phyloP scores from a whole-genome alignment of 768 basidiomycete species.

The Pleurotus giganteus region DNA sequence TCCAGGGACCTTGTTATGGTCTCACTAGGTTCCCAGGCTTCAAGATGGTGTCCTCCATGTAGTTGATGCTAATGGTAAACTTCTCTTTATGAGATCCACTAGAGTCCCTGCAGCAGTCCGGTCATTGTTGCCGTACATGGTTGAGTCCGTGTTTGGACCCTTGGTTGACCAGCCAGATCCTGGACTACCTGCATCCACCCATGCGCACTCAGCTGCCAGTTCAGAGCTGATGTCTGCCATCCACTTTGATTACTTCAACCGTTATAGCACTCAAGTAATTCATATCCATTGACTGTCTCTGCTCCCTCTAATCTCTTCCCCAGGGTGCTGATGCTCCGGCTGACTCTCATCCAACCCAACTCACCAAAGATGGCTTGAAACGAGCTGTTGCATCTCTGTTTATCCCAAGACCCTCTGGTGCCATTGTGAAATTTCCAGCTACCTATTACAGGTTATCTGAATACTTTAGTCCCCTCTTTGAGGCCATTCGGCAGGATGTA shows the following conservation, averaged over 20 bases:
- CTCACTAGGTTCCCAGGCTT: too few relatives aligned
- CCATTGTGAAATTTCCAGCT: background rate
- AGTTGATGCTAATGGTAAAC: too few relatives aligned
- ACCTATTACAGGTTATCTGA: background rate
- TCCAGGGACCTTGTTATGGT: too few relatives aligned
- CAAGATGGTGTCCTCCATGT: too few relatives aligned
- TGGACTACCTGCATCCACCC: too few relatives aligned
- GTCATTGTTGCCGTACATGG: too few relatives aligned
- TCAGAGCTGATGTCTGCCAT: too few relatives aligned
- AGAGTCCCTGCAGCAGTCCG: too few relatives aligned
- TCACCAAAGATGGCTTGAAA: background rate
- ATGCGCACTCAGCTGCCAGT: too few relatives aligned
- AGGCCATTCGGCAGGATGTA: background rate
- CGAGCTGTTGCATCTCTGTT: background rate
- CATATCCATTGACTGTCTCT: background rate
- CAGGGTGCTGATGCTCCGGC: background rate
- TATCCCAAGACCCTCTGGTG: background rate
- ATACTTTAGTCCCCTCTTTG: background rate
- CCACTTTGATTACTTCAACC: background rate
- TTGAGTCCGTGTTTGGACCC: too few relatives aligned
- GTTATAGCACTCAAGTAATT: background rate
- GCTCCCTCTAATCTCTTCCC: background rate
- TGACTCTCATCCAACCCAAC: background rate
- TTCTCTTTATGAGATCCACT: too few relatives aligned
- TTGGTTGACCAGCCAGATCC: too few relatives aligned